Evolutionary conservation across 345 rosid genomes (phyloP).

Genomic region (Camelina hispida): DNA sequence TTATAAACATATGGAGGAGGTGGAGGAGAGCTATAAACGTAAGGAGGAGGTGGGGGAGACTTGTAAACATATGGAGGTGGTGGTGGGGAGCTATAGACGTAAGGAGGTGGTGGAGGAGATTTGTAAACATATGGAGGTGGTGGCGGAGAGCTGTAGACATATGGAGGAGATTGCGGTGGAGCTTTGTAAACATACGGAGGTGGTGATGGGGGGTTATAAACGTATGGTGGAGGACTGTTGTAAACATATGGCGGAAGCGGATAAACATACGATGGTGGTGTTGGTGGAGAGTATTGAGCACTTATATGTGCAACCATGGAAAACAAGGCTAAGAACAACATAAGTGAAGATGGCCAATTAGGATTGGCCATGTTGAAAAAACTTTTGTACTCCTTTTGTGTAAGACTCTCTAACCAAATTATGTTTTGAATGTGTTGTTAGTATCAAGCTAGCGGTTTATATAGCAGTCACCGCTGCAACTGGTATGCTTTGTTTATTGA

Average conservation of each 20-base stretch:
- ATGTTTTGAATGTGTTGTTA: slow-evolving; percentile 25
- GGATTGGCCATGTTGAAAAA: slow-evolving; percentile 34
- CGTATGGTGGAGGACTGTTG: not conserved
- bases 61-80: slow-evolving; percentile 4
- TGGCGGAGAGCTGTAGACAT: not conserved
- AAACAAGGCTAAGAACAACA: slow-evolving; percentile 39
- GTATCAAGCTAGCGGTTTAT: slow-evolving; percentile 9
- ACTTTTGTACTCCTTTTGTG: slow-evolving; percentile 11
- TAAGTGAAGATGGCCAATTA: slow-evolving; percentile 34
- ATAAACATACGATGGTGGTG: slow-evolving; percentile 27
- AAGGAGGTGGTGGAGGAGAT: slow-evolving; percentile 8
- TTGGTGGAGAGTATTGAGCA: slow-evolving; percentile 33
- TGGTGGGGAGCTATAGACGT: slow-evolving; percentile 2
- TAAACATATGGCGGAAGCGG: slow-evolving; percentile 6
- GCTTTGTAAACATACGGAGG: not conserved
- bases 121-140: slow-evolving; percentile 4
- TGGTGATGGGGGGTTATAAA: not conserved
- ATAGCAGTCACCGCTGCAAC: slow-evolving; percentile 21
- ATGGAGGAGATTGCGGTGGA: not conserved
- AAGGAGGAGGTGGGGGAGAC: slow-evolving; percentile 20
- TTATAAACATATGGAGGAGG: slow-evolving; percentile 10
- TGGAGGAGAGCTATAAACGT: slow-evolving; percentile 8
- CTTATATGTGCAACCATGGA: slow-evolving; percentile 22
- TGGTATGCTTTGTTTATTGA: slow-evolving; percentile 24
- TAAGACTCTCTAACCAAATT: slow-evolving; percentile 18